Conservation (phyloP, 768 basidiomycete genomes). For the Rhodotorula graminis region DNA sequence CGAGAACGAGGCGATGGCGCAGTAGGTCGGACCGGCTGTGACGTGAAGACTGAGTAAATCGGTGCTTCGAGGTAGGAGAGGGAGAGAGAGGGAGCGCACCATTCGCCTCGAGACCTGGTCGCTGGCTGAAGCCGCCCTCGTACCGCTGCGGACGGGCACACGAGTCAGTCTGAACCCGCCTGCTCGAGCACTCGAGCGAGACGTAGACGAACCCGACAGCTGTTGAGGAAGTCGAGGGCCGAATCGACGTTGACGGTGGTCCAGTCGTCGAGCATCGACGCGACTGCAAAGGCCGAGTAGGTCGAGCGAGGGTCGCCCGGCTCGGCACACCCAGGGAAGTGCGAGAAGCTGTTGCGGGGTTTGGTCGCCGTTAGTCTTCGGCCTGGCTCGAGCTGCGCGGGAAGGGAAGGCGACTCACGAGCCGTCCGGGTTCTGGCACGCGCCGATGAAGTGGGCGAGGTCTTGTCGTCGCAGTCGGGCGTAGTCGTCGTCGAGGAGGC, state of each 20-base stretch:
- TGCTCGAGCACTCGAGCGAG: constrained; percentile 6
- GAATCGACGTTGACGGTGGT: constrained; percentile 61
- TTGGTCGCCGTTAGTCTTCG: too few species aligned
- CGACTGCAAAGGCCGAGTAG: constrained; percentile 82
- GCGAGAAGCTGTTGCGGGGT: constrained; percentile 43
- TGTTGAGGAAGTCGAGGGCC: constrained; percentile 61
- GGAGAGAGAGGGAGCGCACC: constrained; percentile 53
- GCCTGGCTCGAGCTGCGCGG: background rate
- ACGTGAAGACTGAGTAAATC: too few species aligned
- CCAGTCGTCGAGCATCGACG: constrained; percentile 74
- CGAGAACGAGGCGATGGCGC: constrained; percentile 69
- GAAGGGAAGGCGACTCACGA: constrained; percentile 56
- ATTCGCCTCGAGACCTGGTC: constrained; percentile 74
- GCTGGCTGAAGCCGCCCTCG: constrained; percentile 87
- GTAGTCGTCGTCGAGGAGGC: constrained; percentile 82
- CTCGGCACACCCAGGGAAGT: constrained; percentile 39
- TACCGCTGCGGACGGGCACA: constrained; percentile 58
- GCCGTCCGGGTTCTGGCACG: constrained; percentile 74
- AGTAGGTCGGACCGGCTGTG: constrained; percentile 88
- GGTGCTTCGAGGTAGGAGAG: too few species aligned
- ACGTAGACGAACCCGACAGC: constrained; percentile 59
- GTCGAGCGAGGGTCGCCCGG: constrained; percentile 62
- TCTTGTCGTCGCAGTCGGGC: constrained; percentile 63
- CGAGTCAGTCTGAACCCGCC: background rate
- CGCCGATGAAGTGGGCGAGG: constrained; percentile 61